Conservation (phyloP, 306 rosid species). For the Inga oerstediana region DNA sequence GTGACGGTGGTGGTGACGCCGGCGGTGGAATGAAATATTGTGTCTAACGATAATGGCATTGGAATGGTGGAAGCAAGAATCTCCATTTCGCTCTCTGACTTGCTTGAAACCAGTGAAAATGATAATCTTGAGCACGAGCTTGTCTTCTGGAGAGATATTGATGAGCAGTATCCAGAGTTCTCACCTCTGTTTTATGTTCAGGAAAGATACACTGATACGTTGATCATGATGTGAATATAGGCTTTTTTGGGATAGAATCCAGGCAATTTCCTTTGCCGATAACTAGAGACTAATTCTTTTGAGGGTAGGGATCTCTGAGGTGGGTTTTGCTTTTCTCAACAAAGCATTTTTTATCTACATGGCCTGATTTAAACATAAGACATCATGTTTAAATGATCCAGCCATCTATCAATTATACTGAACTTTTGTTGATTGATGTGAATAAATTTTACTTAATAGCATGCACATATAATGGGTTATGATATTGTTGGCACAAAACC, state of each 20-base stretch:
- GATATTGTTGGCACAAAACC: too few species aligned
- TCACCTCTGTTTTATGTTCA: constrained; percentile 64
- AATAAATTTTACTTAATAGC: not conserved
- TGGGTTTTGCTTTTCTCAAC: too few species aligned
- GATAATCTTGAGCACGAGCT: constrained; percentile 49
- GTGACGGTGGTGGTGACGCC: not conserved
- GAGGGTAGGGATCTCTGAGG: fast-evolving
- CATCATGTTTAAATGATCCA: too few species aligned
- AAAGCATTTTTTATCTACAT: too few species aligned
- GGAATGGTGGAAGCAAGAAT: constrained; percentile 49
- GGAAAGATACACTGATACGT: constrained; percentile 29
- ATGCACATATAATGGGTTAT: not conserved
- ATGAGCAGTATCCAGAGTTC: constrained; percentile 42
- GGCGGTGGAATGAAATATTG: constrained; percentile 21
- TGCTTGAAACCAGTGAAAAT: constrained; percentile 32
- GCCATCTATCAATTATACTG: too few species aligned
- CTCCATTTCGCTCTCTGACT: constrained; percentile 24
- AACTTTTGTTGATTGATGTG: not conserved
- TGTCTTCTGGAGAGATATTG: constrained; percentile 62
- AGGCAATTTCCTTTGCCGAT: too few species aligned
- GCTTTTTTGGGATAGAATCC: too few species aligned
- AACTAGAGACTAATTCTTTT: too few species aligned
- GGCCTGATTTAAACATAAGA: too few species aligned
- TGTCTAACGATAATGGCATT: constrained; percentile 60
- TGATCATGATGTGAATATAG: too few species aligned